These are phyloP conservation scores for Stereum hirsutum DNA, from an alignment of 1,284 basidiomycete species.

Conservation along the genomic window DNA sequence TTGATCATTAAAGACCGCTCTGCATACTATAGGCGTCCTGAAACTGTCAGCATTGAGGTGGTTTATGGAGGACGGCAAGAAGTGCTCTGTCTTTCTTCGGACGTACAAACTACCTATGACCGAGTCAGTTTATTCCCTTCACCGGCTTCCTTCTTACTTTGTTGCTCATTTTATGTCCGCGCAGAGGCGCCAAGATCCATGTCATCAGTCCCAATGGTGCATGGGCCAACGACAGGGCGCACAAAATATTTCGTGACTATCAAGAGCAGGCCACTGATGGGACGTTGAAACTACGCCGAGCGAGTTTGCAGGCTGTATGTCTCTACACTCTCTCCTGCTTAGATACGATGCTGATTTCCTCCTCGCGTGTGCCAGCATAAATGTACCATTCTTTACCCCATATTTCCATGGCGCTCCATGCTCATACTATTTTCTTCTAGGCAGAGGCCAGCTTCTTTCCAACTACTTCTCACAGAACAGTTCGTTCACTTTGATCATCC, in stretches of 20 bases:
- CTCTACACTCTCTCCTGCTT: background rate
- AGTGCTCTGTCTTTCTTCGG: too few species aligned
- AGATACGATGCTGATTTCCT: background rate
- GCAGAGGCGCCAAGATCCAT: too few species aligned
- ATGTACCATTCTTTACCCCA: conserved; percentile 28
- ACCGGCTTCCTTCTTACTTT: too few species aligned
- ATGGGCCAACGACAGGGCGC: conserved; percentile 34
- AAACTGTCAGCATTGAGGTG: too few species aligned
- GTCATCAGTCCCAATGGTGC: too few species aligned
- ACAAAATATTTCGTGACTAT: conserved; percentile 51
- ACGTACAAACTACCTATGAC: too few species aligned
- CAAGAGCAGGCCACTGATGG: conserved; percentile 51
- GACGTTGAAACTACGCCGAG: conserved; percentile 51
- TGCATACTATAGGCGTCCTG: too few species aligned
- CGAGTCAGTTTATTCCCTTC: too few species aligned
- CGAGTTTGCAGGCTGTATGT: conserved; percentile 56
- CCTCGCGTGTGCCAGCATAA: conserved; percentile 41
- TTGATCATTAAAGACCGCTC: too few species aligned
- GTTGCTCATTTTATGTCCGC: too few species aligned
- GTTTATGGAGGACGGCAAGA: too few species aligned
- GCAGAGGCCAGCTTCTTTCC: conserved; percentile 57
- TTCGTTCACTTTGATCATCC: conserved; percentile 23
- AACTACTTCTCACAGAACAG: conserved; percentile 81
- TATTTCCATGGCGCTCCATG: conserved; percentile 2
- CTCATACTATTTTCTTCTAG: conserved; percentile 29